Evolutionary conservation across 345 rosid genomes (phyloP).

Genomic region (Turnera subulata): DNA sequence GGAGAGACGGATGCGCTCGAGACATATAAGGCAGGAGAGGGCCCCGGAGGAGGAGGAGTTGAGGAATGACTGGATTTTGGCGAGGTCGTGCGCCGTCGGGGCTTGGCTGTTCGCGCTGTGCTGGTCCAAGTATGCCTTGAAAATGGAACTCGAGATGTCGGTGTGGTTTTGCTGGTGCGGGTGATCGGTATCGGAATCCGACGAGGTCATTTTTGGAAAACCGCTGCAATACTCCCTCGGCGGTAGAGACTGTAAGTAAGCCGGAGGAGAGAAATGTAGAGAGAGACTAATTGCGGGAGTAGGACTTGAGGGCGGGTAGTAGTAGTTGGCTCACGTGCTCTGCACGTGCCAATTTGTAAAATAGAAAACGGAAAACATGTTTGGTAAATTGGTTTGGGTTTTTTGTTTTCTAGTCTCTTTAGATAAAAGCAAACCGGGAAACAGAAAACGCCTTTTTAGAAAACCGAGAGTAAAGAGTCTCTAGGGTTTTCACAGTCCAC

Average conservation of each 20-base stretch:
- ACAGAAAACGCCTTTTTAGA: too few species aligned
- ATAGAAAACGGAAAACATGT: too few species aligned
- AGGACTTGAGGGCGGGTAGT: too few species aligned
- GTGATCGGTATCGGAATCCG: constrained; percentile 50
- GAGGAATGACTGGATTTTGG: constrained; percentile 83
- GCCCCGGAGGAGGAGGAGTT: constrained; percentile 85
- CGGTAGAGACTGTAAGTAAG: too few species aligned
- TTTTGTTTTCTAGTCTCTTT: too few species aligned
- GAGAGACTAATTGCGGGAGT: too few species aligned
- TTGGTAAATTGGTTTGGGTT: too few species aligned
- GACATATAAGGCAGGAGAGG: constrained; percentile 81
- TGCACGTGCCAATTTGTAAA: too few species aligned
- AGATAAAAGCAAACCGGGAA: too few species aligned
- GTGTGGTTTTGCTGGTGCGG: constrained; percentile 27
- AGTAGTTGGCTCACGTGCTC: too few species aligned
- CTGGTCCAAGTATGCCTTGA: constrained; percentile 70
- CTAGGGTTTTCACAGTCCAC: too few species aligned
- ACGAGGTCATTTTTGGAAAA: background rate
- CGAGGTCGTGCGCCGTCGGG: constrained; percentile 52
- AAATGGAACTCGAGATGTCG: constrained; percentile 73
- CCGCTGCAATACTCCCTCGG: background rate
- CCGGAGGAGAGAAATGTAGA: background rate
- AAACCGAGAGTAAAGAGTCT: too few species aligned
- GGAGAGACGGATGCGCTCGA: constrained; percentile 70
- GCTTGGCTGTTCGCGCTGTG: constrained; percentile 26